These are phyloP conservation scores for Cordyceps cicadae DNA, from an alignment of 2,329 filamentous ascomycete genomes.

Conservation along the genomic window DNA sequence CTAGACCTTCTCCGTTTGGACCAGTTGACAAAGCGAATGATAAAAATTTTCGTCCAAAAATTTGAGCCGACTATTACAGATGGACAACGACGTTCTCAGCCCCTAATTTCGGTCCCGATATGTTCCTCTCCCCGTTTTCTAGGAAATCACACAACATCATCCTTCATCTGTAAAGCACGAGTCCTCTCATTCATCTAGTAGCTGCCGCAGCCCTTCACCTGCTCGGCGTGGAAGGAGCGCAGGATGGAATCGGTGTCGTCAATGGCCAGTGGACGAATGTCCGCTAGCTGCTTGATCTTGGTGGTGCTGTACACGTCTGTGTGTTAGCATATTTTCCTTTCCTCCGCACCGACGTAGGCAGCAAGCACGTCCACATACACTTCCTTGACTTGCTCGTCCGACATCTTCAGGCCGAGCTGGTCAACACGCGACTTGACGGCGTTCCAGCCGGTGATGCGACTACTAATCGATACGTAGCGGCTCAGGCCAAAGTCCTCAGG, in stretches of 20 bases:
- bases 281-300: conserved; percentile 85
- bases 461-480: conserved; percentile 79
- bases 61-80: not conserved
- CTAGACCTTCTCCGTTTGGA: not conserved
- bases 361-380: not conserved
- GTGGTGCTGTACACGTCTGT: conserved; percentile 11
- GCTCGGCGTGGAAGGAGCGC: not conserved
- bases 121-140: not conserved
- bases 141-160: not conserved
- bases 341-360: not conserved
- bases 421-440: conserved; percentile 82
- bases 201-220: not conserved
- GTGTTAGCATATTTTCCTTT: not conserved
- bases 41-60: not conserved
- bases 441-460: conserved; percentile 81
- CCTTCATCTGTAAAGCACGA: not conserved
- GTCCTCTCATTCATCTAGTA: not conserved
- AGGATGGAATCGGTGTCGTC: not conserved
- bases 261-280: conserved; percentile 31
- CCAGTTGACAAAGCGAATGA: not conserved
- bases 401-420: conserved; percentile 60
- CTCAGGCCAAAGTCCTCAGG: conserved; percentile 37
- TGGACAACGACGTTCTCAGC: not conserved
- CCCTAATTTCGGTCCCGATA: not conserved
- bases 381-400: not conserved